Conservation (phyloP, 352 stramenopile genomes). For the Phytophthora podocarpi region DNA sequence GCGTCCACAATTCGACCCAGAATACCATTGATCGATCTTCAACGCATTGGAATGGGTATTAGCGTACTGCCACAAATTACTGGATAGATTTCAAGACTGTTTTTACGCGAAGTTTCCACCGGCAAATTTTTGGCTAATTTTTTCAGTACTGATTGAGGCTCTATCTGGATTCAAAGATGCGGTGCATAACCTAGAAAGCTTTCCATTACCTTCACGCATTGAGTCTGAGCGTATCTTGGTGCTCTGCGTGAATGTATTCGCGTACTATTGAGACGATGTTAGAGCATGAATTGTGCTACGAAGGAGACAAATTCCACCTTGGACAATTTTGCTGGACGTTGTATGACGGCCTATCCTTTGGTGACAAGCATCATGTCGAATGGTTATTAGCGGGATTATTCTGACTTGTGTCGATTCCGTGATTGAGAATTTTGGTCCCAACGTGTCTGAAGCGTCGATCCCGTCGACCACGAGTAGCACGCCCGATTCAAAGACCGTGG, state of each 20-base stretch:
- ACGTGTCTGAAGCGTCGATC: background rate
- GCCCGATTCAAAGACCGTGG: background rate
- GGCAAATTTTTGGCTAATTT: conserved; percentile 5
- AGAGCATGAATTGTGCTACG: background rate
- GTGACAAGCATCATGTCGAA: conserved; percentile 3
- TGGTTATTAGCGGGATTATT: conserved; percentile 2
- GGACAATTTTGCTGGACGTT: conserved; percentile 2
- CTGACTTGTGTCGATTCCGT: background rate
- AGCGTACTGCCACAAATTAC: conserved; percentile 4
- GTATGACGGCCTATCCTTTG: background rate
- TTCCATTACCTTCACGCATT: background rate
- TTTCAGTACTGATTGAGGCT: conserved; percentile 1
- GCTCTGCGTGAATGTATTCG: background rate
- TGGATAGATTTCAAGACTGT: background rate
- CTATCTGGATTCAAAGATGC: background rate
- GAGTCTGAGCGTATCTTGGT: background rate
- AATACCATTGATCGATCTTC: conserved; percentile 15
- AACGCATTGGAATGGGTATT: conserved; percentile 3
- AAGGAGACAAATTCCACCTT: conserved; percentile 4
- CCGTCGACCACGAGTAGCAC: background rate
- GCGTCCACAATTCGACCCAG: conserved; percentile 3
- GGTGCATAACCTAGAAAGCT: background rate
- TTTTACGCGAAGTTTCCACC: background rate
- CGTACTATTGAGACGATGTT: background rate
- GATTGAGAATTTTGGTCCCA: background rate